Evolutionary conservation across 140 eudicot species (phyloP), one percentile per base, ranked within the genome.

Genomic region (Oenanthe javanica): DNA sequence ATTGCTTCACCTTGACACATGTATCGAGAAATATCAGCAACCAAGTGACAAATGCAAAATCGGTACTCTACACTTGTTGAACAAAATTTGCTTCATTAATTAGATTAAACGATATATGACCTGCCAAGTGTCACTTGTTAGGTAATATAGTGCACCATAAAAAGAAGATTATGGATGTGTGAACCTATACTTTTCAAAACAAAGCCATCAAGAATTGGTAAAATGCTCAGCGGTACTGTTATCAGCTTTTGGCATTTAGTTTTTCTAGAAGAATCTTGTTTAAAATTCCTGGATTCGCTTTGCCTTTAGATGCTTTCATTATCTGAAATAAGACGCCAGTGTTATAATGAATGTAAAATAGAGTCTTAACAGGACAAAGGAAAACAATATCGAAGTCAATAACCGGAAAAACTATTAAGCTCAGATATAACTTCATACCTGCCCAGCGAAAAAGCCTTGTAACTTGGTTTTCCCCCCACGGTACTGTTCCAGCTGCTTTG

Each of bases 271-370:
- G 97, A 80, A 95, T 95, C 90, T 92, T 89, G 91, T 92, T 95
- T 81, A 95, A 45, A 83, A 95, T 84, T 76, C 90, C 94, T 18
- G 99, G 99, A 82, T 92, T 95, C 42, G 99, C 99, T 83, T 92
- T 95, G 50, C 99, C 97, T 86, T 95, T 95, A 0, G 97, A 89
- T 84, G 91, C 97, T 86, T 95, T 95, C 99, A 95, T 95, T 81
- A 90, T 89, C 99, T 95, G 82, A 71, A 38, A 48, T 78, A 69
- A 2, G 23, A 25, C 2, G 42, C 23, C 4, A 47, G 31, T 1
- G 31, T 18, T 16, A 5, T 19, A 71, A 46, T 61, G 19, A 42
- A 19, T 46, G 71, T 73, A 69, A 45, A 61, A 81, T 78, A 46
- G 42, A 79, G 63, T 84, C 63, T 40, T 40, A 48, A 80, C 5